Base-by-base conservation (phyloP, 257 asterid genomes). In the Jaltomata sinuosa region DNA sequence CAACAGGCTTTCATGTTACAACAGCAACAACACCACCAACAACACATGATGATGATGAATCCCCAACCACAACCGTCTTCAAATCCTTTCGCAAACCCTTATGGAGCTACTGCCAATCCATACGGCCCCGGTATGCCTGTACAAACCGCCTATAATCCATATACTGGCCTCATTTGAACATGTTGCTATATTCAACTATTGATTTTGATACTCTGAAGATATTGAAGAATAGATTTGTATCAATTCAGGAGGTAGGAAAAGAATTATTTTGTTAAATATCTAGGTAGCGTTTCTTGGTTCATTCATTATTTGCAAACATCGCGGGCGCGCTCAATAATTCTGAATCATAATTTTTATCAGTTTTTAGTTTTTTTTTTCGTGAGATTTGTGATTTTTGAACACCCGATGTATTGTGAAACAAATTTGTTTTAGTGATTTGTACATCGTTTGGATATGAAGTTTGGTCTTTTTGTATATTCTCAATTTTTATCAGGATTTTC, bases 1-100 rank as follows among this genome's bases (percentile, higher is more conserved):
- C 99, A 92, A 59, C 94, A 88, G 31, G 87, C 91, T 3, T 91
- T 86, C 85, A 84, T 84, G 92, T 90, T 84, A 61, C 93, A 89
- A 42, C 93, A 90, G 18, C 89, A 84, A 57, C 93, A 88, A 19
- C 93, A 90, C 49, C 91, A 84, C 32, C 89, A 85, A 15, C 87
- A 47, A 5, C 87, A 81, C 32, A 80, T 84, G 90, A 88, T 86
- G 93, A 86, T 90, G 88, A 78, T 72, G 87, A 83, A 83, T 57
- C 84, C 86, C 21, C 90, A 86, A 59, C 92, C 68, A 57, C 76
- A 55, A 27, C 71, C 10, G n/a, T 52, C 84, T 1, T 82, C 72
- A 5, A 88, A 90, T 79, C 92, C 92, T 49, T 90, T 88, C 16
- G 91, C 86, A 76, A 82, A 84, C 21, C 85, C 87, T 5, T 88